phyloP scores from a whole-genome alignment of 257 asterid genomes.

The Lycium barbarum region DNA sequence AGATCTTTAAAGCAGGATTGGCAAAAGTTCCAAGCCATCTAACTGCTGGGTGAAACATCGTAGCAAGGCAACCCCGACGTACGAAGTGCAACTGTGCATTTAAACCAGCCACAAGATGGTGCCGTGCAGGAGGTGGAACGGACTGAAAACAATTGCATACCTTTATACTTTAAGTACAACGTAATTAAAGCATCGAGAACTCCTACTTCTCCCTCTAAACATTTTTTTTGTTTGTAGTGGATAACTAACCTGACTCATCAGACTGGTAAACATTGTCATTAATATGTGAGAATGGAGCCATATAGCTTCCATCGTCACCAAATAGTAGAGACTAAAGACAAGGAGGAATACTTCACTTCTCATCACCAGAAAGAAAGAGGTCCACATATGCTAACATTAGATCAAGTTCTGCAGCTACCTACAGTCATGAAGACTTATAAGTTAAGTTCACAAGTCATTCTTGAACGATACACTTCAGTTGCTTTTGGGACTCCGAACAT shows the following conservation, averaged over 20 bases:
- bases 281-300: constrained; percentile 89
- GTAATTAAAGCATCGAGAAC: neutral
- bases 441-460: constrained; percentile 28
- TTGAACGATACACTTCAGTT: neutral
- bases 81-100: constrained; percentile 93
- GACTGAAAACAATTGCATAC: constrained; percentile 56
- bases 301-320: constrained; percentile 97
- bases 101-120: constrained; percentile 97
- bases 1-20: constrained; percentile 76
- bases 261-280: constrained; percentile 88
- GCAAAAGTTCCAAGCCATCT: constrained; percentile 86
- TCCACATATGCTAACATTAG: constrained; percentile 91
- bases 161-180: neutral
- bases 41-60: constrained; percentile 73
- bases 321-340: constrained; percentile 74
- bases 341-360: constrained; percentile 92
- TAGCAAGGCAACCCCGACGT: constrained; percentile 81
- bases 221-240: neutral
- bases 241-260: constrained; percentile 92
- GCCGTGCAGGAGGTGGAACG: constrained; percentile 92
- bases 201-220: neutral
- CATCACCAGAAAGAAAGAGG: constrained; percentile 98
- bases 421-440: constrained; percentile 37
- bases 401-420: constrained; percentile 98
- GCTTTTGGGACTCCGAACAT: neutral